These are phyloP conservation scores for Eremothecium gossypii DNA, from an alignment of 1,139 yeast genomes.

Conservation along the genomic window DNA sequence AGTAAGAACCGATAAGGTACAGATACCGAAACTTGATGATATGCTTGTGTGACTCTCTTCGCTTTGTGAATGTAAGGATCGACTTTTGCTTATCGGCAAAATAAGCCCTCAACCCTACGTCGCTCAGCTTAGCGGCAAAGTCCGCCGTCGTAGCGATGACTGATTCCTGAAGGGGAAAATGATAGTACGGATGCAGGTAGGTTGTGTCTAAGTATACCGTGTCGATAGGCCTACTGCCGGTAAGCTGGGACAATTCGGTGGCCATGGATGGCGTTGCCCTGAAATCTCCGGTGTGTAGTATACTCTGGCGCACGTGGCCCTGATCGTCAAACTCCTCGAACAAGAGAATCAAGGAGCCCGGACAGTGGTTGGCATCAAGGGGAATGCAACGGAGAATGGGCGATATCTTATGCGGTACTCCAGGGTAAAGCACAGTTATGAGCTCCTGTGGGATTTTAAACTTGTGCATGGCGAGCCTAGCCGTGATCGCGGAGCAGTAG, in stretches of 20 bases:
- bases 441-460: slow-evolving; percentile 49
- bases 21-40: slow-evolving; percentile 33
- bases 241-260: slow-evolving; percentile 23
- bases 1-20: slow-evolving; percentile 78
- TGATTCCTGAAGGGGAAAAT: slow-evolving; percentile 66
- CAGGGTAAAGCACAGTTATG: slow-evolving; percentile 40
- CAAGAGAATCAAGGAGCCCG: slow-evolving; percentile 79
- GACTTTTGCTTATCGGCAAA: slow-evolving; percentile 33
- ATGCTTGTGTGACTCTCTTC: not conserved
- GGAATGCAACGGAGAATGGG: slow-evolving; percentile 52
- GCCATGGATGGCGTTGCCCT: slow-evolving; percentile 43
- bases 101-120: slow-evolving; percentile 24
- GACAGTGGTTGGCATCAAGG: slow-evolving; percentile 89
- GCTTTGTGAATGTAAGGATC: slow-evolving; percentile 24
- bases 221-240: slow-evolving; percentile 34
- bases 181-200: slow-evolving; percentile 62
- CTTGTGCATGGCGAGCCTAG: slow-evolving; percentile 42
- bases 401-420: slow-evolving; percentile 31
- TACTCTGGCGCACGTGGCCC: slow-evolving; percentile 23
- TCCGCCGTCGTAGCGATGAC: slow-evolving; percentile 54
- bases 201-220: slow-evolving; percentile 80
- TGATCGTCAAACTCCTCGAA: slow-evolving; percentile 43
- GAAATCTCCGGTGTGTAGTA: slow-evolving; percentile 89
- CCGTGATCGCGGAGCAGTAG: slow-evolving; percentile 65
- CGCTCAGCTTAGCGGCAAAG: slow-evolving; percentile 36